Percentiles rank a stretch among this genome's conserved stretches.
Evolutionary conservation across 148 eudicot species (phyloP).

Genomic region (Polygonum aviculare): DNA sequence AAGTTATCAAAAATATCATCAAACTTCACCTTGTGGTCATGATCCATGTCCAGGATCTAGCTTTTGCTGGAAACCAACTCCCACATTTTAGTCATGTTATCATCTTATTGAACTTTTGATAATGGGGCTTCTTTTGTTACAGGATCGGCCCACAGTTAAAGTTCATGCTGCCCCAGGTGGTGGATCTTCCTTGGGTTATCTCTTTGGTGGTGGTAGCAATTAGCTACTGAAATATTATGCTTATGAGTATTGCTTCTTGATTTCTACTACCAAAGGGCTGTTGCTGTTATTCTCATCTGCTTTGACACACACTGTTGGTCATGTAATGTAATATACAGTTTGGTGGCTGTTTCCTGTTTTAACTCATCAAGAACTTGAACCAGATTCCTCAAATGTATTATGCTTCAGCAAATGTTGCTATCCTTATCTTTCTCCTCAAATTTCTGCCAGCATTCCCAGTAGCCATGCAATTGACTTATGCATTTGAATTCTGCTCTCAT

Average conservation of each 20-base stretch:
- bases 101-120: neutral
- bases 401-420: neutral
- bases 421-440: neutral
- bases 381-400: neutral
- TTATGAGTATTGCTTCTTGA: neutral
- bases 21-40: too few relatives aligned
- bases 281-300: neutral
- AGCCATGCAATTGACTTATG: too few relatives aligned
- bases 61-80: neutral
- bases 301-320: neutral
- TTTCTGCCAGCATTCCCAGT: too few relatives aligned
- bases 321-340: constrained; percentile 3
- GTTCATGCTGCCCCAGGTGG: constrained; percentile 44
- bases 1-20: too few relatives aligned
- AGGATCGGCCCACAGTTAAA: constrained; percentile 58
- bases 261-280: constrained; percentile 3
- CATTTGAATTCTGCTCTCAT: too few relatives aligned
- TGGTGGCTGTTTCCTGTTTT: neutral
- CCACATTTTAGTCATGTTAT: neutral
- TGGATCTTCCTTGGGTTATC: constrained; percentile 38
- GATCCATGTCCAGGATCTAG: neutral
- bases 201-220: constrained; percentile 22
- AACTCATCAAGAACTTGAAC: neutral
- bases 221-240: neutral
- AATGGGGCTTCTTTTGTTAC: constrained; percentile 12